Conservation (phyloP, 805 yeast genomes). For the Myxozyma vanderwaltii region DNA sequence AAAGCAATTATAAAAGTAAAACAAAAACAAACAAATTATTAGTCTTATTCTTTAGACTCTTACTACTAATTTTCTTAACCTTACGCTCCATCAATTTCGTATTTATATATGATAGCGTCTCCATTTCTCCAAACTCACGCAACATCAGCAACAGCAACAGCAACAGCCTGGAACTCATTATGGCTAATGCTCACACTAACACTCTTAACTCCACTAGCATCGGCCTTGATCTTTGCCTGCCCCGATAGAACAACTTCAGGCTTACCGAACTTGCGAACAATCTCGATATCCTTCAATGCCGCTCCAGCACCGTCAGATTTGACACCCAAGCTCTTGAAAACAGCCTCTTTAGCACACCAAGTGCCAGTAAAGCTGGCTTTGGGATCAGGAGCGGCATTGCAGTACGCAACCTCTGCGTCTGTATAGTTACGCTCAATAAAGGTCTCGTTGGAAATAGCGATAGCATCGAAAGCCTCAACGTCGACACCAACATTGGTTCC, state of each 20-base stretch:
- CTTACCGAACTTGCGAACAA: conserved; percentile 64
- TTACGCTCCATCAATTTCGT: background rate
- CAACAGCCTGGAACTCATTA: conserved; percentile 95
- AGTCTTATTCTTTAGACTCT: background rate
- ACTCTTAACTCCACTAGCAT: conserved; percentile 62
- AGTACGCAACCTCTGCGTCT: conserved; percentile 72
- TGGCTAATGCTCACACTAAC: conserved; percentile 92
- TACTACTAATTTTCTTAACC: background rate
- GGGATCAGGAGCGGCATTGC: conserved; percentile 70
- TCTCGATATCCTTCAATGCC: conserved; percentile 86
- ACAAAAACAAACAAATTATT: background rate
- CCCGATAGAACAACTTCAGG: conserved; percentile 82
- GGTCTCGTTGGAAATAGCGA: conserved; percentile 86
- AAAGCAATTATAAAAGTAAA: background rate
- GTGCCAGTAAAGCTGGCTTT: conserved; percentile 94
- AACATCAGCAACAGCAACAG: conserved; percentile 71
- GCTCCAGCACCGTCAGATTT: conserved; percentile 95
- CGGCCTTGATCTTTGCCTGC: conserved; percentile 73
- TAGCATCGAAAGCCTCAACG: conserved; percentile 81
- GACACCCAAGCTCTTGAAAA: conserved; percentile 91
- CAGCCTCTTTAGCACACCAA: conserved; percentile 99
- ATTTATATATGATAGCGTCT: background rate
- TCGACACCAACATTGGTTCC: conserved; percentile 88
- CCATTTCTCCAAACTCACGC: background rate
- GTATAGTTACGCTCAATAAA: conserved; percentile 94